Base-by-base conservation (phyloP, 164 flowering plant genomes). In the Magnolia sinica region DNA sequence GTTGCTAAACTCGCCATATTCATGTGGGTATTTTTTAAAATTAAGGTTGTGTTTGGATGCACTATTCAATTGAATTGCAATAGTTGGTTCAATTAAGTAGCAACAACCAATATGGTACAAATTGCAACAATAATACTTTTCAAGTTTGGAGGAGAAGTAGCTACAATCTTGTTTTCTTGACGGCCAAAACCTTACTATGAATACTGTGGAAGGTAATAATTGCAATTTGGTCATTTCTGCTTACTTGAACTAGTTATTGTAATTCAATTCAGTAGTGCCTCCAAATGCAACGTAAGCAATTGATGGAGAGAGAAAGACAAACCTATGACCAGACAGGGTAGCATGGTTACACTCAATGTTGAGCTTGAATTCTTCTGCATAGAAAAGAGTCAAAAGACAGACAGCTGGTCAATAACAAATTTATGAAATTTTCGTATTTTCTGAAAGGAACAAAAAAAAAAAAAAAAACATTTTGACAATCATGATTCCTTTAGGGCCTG, bases 261-360 rank as follows among this genome's bases (percentile, higher is more conserved):
- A 55, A 55, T 55, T 16, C 16, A 55, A 55, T 55, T 55, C 11
- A 55, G 61, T 55, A 16, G 16, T 55, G 61, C 61, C 13, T 55
- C 61, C 61, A 55, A 55, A 8, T 10, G 8, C 61, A 55, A 10
- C 0, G 13, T 55, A 55, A 10, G 61, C 11, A 55, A 55, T 10
- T 10, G 18, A 10, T 55, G 45, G 45, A 55, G 58, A 52, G 1
- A 52, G 71, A 70, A 50, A 59, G 24, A 72, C 73, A 24, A 72
- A 96, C 98, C 96, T 91, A 86, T 96, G 99, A 78, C 98, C 97
- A 63, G 98, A 87, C 5, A 96, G 84, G 27, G 99, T 96, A 27
- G 97, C 99, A 85, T 96, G 98, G 86, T 96, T 96, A 89, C 97
- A 96, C 74, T 96, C 98, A 73, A 96, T 90, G 84, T 96, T 96